Base-by-base conservation (phyloP, 768 basidiomycete genomes). In the Serendipita sp. region DNA sequence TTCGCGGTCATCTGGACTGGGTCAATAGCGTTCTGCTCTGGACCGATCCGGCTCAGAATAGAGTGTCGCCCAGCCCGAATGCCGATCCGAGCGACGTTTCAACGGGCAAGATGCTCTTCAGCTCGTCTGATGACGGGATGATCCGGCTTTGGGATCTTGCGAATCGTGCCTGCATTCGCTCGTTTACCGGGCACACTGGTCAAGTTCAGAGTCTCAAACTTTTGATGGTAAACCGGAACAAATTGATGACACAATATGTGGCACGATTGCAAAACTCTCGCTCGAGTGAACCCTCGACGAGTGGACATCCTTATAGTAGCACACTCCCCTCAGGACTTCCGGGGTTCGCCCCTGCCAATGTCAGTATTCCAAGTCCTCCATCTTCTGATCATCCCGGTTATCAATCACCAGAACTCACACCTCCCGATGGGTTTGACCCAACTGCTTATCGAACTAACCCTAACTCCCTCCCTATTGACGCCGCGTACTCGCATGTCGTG, bases 71-170 rank as follows among this genome's bases (percentile, higher is more conserved):
- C 73, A 75, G 16, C 44, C 45, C 79, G 79, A 18, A 53, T 44
- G 29, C 68, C 69, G 16, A 67, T 66, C 62, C 67, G 43, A 46
- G 15, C 48, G 77, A 81, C 62, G 86, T 90, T 65, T 81, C 86
- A 64, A 79, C 83, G 15, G 91, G 92, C 62, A 94, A 96, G 76
- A 92, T 97, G 88, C 79, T 99, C 31, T 96, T 99, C 76, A 96
- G 93, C 5, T 91, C 91, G 2, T 93, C 91, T 5, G 96, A 98
- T 71, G 96, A 98, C 72, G 88, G 88, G 31, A 85, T 87, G 2
- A 91, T 98, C 73, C 86, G 85, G 65, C 81, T 99, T 3, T 99
- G 95, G 96, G 95, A 98, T 73, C 80, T 99, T 46, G 83, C 81
- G 31, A 76, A 76, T 23, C 81, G 90, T 53, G 81, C 84, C 2